Conservation (phyloP, 2,329 filamentous ascomycete species). For the Arthrobotrys entomopaga region DNA sequence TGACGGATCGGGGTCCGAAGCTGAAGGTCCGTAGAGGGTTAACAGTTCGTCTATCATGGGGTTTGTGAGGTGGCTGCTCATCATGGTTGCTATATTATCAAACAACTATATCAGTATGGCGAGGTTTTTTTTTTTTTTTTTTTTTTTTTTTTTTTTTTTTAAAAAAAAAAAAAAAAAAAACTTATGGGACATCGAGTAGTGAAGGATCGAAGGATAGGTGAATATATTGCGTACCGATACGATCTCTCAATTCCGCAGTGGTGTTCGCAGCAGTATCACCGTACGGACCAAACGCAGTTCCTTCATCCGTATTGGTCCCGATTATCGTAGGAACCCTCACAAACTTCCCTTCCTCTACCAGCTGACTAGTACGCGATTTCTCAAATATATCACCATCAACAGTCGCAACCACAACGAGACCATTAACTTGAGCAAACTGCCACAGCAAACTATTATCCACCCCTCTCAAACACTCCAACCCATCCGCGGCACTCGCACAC, state of each 20-base stretch:
- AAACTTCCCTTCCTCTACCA: slow-evolving; percentile 70
- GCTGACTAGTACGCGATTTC: slow-evolving; percentile 66
- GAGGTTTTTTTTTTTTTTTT: too few species aligned
- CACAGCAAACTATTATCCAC: slow-evolving; percentile 66
- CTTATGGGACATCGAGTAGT: background rate
- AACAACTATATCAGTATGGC: background rate
- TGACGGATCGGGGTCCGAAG: slow-evolving; percentile 8
- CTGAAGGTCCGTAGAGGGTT: background rate
- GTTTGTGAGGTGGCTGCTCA: background rate
- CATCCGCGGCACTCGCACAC: slow-evolving; percentile 69
- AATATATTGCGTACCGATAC: slow-evolving; percentile 13
- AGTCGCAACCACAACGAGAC: slow-evolving; percentile 57
- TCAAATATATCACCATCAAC: slow-evolving; percentile 69
- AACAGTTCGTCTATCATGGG: background rate
- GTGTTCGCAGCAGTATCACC: slow-evolving; percentile 4
- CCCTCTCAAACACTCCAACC: slow-evolving; percentile 74
- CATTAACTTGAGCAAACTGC: slow-evolving; percentile 43
- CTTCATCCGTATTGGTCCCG: slow-evolving; percentile 75
- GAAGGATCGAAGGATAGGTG: background rate
- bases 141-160: too few species aligned
- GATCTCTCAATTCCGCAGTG: background rate
- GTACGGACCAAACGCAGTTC: slow-evolving; percentile 65
- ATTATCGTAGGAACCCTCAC: slow-evolving; percentile 72
- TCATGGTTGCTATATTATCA: background rate
- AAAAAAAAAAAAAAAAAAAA: too few species aligned